Percentiles rank a stretch among this genome's conserved stretches.
phyloP scores from a whole-genome alignment of 2,329 filamentous ascomycete genomes.

The Nemania abortiva region DNA sequence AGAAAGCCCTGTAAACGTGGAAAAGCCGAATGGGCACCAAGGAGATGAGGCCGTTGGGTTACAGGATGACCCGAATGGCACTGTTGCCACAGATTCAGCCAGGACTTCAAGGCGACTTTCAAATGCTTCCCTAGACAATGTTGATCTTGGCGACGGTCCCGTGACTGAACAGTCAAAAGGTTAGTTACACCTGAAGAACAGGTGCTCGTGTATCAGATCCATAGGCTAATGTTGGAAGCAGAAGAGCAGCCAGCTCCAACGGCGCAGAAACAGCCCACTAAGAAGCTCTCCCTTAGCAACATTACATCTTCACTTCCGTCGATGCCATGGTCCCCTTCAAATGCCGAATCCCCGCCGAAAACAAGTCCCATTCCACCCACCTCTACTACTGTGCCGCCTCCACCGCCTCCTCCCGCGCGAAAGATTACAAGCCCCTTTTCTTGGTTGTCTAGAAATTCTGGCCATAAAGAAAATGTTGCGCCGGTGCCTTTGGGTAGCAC shows the following conservation, averaged over 20 bases:
- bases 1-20: slow-evolving; percentile 40
- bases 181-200: slow-evolving; percentile 32
- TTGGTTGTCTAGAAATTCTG: slow-evolving; percentile 80
- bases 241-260: slow-evolving; percentile 48
- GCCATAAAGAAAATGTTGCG: slow-evolving; percentile 64
- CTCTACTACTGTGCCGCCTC: slow-evolving; percentile 53
- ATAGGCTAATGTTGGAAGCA: slow-evolving; percentile 40
- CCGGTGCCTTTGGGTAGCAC: slow-evolving; percentile 61
- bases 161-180: slow-evolving; percentile 48
- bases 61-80: slow-evolving; percentile 38
- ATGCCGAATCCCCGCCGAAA: slow-evolving; percentile 63
- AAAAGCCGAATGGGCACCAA: slow-evolving; percentile 44
- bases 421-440: slow-evolving; percentile 91
- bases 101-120: slow-evolving; percentile 60
- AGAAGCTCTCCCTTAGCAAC: slow-evolving; percentile 74
- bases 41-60: slow-evolving; percentile 37
- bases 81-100: slow-evolving; percentile 51
- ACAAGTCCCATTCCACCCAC: slow-evolving; percentile 54
- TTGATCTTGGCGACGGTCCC: slow-evolving; percentile 74
- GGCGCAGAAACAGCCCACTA: slow-evolving; percentile 59
- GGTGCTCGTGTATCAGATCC: not conserved
- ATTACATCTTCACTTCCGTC: slow-evolving; percentile 79
- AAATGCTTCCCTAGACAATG: slow-evolving; percentile 66
- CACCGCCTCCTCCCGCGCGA: slow-evolving; percentile 61
- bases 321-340: slow-evolving; percentile 76